Evolutionary conservation across 352 stramenopile genomes (phyloP).

Genomic region (Globisporangium radiosum): DNA sequence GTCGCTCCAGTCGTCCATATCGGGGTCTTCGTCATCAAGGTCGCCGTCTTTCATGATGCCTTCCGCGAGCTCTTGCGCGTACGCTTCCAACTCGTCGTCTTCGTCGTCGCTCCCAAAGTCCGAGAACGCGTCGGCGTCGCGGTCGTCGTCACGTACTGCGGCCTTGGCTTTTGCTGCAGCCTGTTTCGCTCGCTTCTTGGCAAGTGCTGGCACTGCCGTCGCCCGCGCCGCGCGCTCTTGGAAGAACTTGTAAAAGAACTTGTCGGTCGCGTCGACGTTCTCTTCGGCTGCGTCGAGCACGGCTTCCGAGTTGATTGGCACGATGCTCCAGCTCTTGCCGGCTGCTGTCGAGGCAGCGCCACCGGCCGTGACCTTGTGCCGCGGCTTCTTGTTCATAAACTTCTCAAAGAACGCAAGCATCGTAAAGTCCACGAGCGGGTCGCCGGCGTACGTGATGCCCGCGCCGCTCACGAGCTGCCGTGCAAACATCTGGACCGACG

Average conservation of each 20-base stretch:
- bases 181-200: constrained; percentile 11
- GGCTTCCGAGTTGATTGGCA: constrained; percentile 58
- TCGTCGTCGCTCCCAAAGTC: constrained; percentile 59
- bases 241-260: constrained; percentile 95
- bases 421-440: constrained; percentile 97
- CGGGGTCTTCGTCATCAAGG: constrained; percentile 67
- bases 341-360: not conserved
- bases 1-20: constrained; percentile 66
- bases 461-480: constrained; percentile 62
- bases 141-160: constrained; percentile 32
- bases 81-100: constrained; percentile 84
- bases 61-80: constrained; percentile 84
- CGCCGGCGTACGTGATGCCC: constrained; percentile 90
- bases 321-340: constrained; percentile 65
- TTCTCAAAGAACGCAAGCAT: constrained; percentile 97
- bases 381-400: constrained; percentile 98
- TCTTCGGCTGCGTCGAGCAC: constrained; percentile 57
- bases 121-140: constrained; percentile 48
- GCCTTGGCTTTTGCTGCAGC: constrained; percentile 10
- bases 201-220: constrained; percentile 21
- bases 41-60: constrained; percentile 83
- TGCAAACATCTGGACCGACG: constrained; percentile 92
- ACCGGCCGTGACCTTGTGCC: constrained; percentile 27
- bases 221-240: constrained; percentile 61
- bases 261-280: constrained; percentile 71